These are phyloP conservation scores for Pseudovirgaria hyperparasitica DNA, from an alignment of 2,329 filamentous ascomycete species.

Conservation along the genomic window DNA sequence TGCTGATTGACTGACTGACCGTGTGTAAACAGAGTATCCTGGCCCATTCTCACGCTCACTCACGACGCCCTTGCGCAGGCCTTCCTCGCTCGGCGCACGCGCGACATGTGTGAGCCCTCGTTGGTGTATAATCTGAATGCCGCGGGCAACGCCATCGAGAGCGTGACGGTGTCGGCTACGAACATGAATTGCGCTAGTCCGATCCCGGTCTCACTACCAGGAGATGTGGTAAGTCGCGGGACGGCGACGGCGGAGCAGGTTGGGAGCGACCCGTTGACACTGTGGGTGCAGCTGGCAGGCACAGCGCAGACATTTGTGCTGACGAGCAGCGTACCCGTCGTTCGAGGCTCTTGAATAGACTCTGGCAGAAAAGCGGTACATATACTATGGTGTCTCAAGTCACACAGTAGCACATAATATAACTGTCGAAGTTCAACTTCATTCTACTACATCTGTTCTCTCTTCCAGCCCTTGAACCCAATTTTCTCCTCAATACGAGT, in stretches of 20 bases:
- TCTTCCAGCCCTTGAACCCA: no score
- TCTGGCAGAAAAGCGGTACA: no score
- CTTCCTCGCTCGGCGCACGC: conserved; percentile 38
- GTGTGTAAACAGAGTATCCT: conserved; percentile 19
- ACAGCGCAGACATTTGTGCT: conserved; percentile 11
- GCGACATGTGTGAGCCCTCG: conserved; percentile 38
- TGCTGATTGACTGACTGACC: not conserved
- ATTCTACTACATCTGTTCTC: no score
- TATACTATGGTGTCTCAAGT: no score
- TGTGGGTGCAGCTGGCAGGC: conserved; percentile 17
- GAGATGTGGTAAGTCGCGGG: conserved; percentile 25
- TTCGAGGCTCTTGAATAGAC: no score
- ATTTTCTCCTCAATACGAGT: no score
- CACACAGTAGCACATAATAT: no score
- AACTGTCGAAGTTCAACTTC: no score
- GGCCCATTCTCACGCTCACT: conserved; percentile 40
- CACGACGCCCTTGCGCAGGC: conserved; percentile 38
- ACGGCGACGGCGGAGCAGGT: conserved; percentile 35
- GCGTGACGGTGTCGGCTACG: conserved; percentile 31
- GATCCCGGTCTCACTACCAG: conserved; percentile 41
- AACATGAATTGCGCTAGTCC: conserved; percentile 33
- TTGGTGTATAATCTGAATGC: conserved; percentile 31
- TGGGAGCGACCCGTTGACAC: conserved; percentile 27
- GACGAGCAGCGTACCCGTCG: no score
- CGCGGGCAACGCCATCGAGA: conserved; percentile 30